Base-by-base conservation (phyloP, 768 basidiomycete genomes). In the Rubroboletus pulcherrimus region DNA sequence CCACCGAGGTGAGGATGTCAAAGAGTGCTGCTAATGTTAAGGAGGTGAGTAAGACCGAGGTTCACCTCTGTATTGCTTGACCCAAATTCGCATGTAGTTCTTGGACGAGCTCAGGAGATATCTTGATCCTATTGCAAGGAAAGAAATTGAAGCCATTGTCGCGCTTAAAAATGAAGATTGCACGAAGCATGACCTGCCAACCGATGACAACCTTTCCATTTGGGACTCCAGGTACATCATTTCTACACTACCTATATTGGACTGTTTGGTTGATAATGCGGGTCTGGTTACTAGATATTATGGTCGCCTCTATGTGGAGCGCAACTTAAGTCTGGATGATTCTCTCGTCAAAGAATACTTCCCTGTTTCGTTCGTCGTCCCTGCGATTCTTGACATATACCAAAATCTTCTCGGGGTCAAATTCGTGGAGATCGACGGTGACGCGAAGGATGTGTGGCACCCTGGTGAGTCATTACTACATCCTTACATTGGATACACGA, bases 321-420 rank as follows among this genome's bases (percentile, higher is more conserved):
- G 78, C 63, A 76, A 76, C 17, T 76, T 92, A 15, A 77, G 79
- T 39, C 77, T 91, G 34, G 89, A 93, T 62, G 85, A 89, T 58
- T 79, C 80, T 56, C 73, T 85, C 12, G 83, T 93, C 59, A 91
- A 93, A 72, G 87, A 93, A 68, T 91, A 93, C 70, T 93, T 94
- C 80, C 90, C 91, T 1, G 92, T 93, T 7, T 76, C 83, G 2
- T 80, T 85, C 15, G 86, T 93, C 39, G 86, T 93, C 11, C 86
- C 89, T 6, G 78, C 85, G 4, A 90, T 94, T 60, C 76, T 93
- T 40, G 73, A 81, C 15, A 89, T 93, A 62, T 94, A 93, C 68
- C 87, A 92, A 69, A 81, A 81, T 58, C 74, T 93, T 40, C 81
- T 93, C 26, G 81, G 87, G 19, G 88, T 93, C 38, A 74, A 77